A percentile compares a stretch with the other conserved stretches of the same genome.
phyloP scores from a whole-genome alignment of 2,329 filamentous ascomycete species.

The Davidsoniella eucalypti region DNA sequence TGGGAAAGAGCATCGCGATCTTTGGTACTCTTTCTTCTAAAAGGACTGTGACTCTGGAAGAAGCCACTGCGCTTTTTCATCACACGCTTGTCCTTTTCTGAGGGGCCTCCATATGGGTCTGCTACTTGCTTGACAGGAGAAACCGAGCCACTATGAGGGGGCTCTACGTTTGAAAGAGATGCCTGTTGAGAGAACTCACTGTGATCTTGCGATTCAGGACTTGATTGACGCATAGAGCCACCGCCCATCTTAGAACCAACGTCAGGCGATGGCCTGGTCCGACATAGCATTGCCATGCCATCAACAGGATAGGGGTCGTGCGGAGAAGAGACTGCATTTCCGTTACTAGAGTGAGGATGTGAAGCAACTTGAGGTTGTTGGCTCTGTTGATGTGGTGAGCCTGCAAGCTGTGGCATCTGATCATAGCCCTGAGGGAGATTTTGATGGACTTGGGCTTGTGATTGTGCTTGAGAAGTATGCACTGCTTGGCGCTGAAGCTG shows the following conservation, averaged over 20 bases:
- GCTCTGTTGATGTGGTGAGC: no score
- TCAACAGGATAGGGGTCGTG: conserved; percentile 91
- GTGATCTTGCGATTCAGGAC: conserved; percentile 57
- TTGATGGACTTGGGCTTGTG: neutral
- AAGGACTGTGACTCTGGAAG: conserved; percentile 85
- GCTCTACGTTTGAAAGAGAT: conserved; percentile 75
- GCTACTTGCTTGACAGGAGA: conserved; percentile 53
- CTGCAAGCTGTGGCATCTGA: neutral
- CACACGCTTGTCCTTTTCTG: conserved; percentile 55
- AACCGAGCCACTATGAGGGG: conserved; percentile 46
- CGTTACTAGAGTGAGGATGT: no score
- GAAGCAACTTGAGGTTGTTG: conserved; percentile 14
- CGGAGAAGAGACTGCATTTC: conserved; percentile 33
- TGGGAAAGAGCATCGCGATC: conserved; percentile 24
- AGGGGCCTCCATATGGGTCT: conserved; percentile 29
- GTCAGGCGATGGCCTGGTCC: conserved; percentile 48
- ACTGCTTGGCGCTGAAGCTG: conserved; percentile 2
- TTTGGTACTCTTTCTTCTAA: conserved; percentile 80
- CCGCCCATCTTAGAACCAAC: conserved; percentile 24
- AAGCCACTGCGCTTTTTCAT: conserved; percentile 65
- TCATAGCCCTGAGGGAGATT: neutral
- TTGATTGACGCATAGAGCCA: conserved; percentile 56
- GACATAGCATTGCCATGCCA: conserved; percentile 95
- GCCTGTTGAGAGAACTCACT: conserved; percentile 85
- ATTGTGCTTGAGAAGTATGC: neutral